A percentile compares a stretch with the other conserved stretches of the same genome.
Conservation (phyloP, 495 filamentous ascomycete species). For the Penicillium malachiteum region DNA sequence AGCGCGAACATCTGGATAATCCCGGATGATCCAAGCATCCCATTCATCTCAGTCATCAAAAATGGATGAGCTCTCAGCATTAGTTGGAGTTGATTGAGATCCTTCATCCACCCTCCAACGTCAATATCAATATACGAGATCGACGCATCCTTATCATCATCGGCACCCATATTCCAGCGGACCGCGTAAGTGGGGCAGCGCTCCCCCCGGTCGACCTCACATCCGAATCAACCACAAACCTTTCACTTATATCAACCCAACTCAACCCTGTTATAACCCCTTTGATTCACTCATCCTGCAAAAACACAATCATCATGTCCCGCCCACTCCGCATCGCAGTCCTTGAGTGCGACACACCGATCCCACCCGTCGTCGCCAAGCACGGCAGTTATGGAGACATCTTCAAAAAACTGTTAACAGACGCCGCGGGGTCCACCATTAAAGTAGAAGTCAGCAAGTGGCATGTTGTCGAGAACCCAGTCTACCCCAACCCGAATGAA, state of each 20-base stretch:
- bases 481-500: conserved; percentile 63
- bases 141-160: background rate
- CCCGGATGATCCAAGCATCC: too few relatives aligned
- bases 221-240: background rate
- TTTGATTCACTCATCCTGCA: background rate
- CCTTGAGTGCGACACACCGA: conserved; percentile 74
- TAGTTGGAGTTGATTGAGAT: too few relatives aligned
- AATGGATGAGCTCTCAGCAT: too few relatives aligned
- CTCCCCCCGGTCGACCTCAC: background rate
- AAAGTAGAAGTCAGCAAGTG: conserved; percentile 53
- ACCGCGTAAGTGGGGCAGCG: conserved; percentile 4
- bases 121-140: background rate
- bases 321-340: conserved; percentile 65
- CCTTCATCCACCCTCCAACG: too few relatives aligned
- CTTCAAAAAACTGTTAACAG: conserved; percentile 61
- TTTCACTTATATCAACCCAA: background rate
- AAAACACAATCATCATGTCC: conserved; percentile 11
- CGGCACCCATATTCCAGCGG: background rate
- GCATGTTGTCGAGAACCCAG: conserved; percentile 57
- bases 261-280: background rate
- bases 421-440: conserved; percentile 22
- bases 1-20: too few relatives aligned
- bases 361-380: conserved; percentile 50
- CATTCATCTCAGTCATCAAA: too few relatives aligned
- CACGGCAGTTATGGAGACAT: conserved; percentile 71